Evolutionary conservation across 306 rosid species (phyloP), one percentile per base, ranked within the genome.

Genomic region (Heteromeles arbutifolia): DNA sequence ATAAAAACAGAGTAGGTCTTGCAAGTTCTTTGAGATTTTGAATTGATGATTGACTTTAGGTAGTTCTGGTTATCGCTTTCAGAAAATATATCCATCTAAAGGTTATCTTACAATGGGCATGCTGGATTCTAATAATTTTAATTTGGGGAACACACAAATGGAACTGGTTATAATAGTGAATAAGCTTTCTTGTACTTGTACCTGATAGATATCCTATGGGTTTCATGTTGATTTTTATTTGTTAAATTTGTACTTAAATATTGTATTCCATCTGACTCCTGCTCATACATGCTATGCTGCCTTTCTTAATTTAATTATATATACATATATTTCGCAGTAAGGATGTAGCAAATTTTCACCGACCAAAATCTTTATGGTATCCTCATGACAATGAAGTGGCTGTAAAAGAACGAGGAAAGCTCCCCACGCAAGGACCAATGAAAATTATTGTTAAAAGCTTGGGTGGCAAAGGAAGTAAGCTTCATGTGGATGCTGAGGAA

Each of bases 341-440:
- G 90, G 97, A 92, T 85, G 77, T 92, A 75, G 95, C 96, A 64
- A 92, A 92, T 87, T 94, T 94, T 80, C 98, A 94, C 86, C 98
- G 97, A 73, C 93, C 98, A 69, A 92, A 88, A 88, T 96, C 93
- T 81, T 81, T 89, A 72, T 94, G 98, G 98, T 92, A 86, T 90
- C 98, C 98, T 67, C 98, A 92, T 52, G 98, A 90, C 85, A 94
- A 78, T 79, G 89, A 75, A 78, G 84, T 92, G 86, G 93, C 88
- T 79, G 83, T 94, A 77, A 94, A 83, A 82, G 92, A 90, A 83
- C 97, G 86, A 84, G 86, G 90, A 62, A 92, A 92, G 88, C 80
- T 94, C 72, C 89, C 96, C 43, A 86, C 83, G 39, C 84, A 85
- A 43, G 96, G 95, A 80, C 80, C 95, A 31, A 92, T 92, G 97